A percentile compares a stretch with the other conserved stretches of the same genome.
Evolutionary conservation across 257 asterid species (phyloP).

Genomic region (Leonotis leonurus): DNA sequence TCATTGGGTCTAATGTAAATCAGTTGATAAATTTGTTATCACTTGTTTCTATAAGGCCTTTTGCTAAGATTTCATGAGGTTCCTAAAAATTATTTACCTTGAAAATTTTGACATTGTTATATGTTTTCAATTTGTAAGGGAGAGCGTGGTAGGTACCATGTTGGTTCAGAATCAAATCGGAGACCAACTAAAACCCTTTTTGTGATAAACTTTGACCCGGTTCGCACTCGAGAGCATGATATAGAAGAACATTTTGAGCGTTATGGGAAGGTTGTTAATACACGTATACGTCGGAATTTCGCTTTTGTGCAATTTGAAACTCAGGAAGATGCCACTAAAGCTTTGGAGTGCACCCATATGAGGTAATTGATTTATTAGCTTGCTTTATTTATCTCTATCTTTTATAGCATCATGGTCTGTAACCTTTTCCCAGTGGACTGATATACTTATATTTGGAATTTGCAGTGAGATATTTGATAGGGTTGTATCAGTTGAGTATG

Average conservation of each 20-base stretch:
- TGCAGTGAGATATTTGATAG: conserved; percentile 62
- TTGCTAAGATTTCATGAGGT: no score
- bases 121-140: conserved; percentile 37
- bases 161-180: conserved; percentile 45
- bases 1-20: not conserved
- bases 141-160: conserved; percentile 66
- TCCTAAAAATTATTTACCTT: no score
- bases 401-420: not conserved
- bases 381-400: not conserved
- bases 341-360: conserved; percentile 69
- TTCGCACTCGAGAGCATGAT: conserved; percentile 48
- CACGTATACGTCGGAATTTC: conserved; percentile 54
- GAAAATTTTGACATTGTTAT: not conserved
- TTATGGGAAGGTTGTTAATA: conserved; percentile 57
- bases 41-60: not conserved
- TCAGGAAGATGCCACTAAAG: conserved; percentile 34
- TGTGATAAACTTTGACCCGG: conserved; percentile 79
- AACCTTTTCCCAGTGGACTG: not conserved
- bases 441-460: not conserved
- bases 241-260: conserved; percentile 79
- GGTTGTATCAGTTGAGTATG: conserved; percentile 76
- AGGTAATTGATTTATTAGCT: conserved; percentile 29
- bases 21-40: not conserved
- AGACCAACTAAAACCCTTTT: conserved; percentile 71
- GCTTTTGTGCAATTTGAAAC: conserved; percentile 80